These are phyloP conservation scores for Neurospora sp. DNA, from an alignment of 2,329 filamentous ascomycete species.

Conservation along the genomic window DNA sequence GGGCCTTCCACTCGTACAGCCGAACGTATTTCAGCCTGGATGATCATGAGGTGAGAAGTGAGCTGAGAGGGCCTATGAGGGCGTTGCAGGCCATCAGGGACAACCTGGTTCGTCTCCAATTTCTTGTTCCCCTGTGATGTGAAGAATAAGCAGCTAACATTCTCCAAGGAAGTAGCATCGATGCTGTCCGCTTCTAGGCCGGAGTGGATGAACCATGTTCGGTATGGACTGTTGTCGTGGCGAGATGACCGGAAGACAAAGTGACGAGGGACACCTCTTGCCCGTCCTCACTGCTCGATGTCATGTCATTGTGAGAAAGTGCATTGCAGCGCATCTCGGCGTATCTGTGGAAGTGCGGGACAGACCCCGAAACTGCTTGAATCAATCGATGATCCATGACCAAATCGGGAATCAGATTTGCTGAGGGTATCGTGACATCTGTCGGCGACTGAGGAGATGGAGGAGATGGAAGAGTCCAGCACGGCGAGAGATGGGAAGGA, in stretches of 20 bases:
- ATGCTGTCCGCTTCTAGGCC: neutral
- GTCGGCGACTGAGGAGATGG: neutral
- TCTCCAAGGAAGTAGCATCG: conserved; percentile 2
- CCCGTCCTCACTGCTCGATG: neutral
- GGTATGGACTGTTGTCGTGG: conserved; percentile 8
- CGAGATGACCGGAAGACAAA: neutral
- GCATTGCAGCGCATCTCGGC: neutral
- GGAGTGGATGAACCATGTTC: conserved; percentile 4
- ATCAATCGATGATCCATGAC: neutral
- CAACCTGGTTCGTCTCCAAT: conserved; percentile 4
- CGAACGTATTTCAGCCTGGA: conserved; percentile 7
- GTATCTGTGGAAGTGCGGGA: neutral
- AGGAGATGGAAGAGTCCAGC: neutral
- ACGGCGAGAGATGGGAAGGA: neutral
- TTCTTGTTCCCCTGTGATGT: neutral
- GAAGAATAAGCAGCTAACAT: neutral
- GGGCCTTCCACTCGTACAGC: conserved; percentile 4
- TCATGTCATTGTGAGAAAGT: neutral
- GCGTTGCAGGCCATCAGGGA: conserved; percentile 6
- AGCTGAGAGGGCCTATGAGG: neutral
- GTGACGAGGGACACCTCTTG: neutral
- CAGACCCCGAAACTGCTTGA: neutral
- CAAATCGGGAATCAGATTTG: neutral
- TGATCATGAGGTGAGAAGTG: neutral
- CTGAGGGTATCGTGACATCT: neutral